Evolutionary conservation across 202 grass and related monocot genomes (phyloP).

Genomic region (Zoysia matrella): DNA sequence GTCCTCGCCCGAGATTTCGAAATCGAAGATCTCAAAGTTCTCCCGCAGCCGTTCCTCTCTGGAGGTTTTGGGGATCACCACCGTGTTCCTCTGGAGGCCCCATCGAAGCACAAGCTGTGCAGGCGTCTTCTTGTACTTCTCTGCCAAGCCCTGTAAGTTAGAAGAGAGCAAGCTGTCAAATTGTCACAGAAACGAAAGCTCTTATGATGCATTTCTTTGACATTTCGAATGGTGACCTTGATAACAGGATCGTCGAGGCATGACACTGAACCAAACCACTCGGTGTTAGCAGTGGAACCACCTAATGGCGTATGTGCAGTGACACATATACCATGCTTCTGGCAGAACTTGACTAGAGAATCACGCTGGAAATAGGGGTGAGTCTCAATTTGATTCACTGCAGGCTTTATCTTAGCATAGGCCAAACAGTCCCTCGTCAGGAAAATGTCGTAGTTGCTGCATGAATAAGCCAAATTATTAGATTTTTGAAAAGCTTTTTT

Average conservation of each 20-base stretch:
- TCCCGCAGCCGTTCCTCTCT: slow-evolving; percentile 71
- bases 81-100: slow-evolving; percentile 91
- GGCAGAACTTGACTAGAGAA: slow-evolving; percentile 97
- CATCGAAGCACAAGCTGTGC: slow-evolving; percentile 76
- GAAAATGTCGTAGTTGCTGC: slow-evolving; percentile 99
- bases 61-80: slow-evolving; percentile 92
- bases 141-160: slow-evolving; percentile 60
- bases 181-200: not conserved
- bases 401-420: slow-evolving; percentile 90
- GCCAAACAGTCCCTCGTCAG: slow-evolving; percentile 84
- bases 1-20: slow-evolving; percentile 72
- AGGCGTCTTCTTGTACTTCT: slow-evolving; percentile 76
- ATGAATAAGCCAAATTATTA: slow-evolving; percentile 5
- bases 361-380: slow-evolving; percentile 96
- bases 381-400: slow-evolving; percentile 90
- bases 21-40: slow-evolving; percentile 76
- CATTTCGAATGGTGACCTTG: slow-evolving; percentile 57
- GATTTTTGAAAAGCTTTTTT: not conserved
- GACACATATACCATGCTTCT: slow-evolving; percentile 83
- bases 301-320: slow-evolving; percentile 88
- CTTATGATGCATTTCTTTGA: not conserved
- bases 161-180: not conserved
- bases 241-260: slow-evolving; percentile 86
- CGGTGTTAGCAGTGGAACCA: slow-evolving; percentile 76
- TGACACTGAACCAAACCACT: slow-evolving; percentile 84